Evolutionary conservation across 345 rosid genomes (phyloP).

Genomic region (Ceriops decandra): DNA sequence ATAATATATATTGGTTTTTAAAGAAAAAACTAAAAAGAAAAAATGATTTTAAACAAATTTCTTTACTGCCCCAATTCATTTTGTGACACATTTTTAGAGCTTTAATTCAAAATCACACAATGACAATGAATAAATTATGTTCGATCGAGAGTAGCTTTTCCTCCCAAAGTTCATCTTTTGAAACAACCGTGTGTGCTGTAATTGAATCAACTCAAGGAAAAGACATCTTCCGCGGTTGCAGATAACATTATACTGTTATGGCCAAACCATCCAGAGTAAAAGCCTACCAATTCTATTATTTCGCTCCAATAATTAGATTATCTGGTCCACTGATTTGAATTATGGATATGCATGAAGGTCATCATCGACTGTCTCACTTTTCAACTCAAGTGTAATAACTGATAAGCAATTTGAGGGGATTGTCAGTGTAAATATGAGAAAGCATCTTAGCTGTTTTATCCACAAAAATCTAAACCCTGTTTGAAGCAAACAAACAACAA

Average conservation of each 20-base stretch:
- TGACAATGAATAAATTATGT: no score
- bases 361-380: neutral
- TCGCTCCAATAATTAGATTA: neutral
- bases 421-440: no score
- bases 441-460: no score
- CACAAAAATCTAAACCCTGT: no score
- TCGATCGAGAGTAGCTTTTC: no score
- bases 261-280: neutral
- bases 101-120: no score
- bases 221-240: slow-evolving; percentile 10
- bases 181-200: neutral
- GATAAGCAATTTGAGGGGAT: neutral
- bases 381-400: neutral
- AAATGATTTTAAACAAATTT: no score
- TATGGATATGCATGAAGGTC: neutral
- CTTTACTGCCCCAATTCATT: no score
- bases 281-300: neutral
- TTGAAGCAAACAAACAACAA: no score
- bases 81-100: no score
- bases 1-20: no score
- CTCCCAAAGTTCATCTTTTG: neutral
- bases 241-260: neutral
- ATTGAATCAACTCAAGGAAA: neutral
- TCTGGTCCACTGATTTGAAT: neutral
- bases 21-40: no score